These are phyloP conservation scores for Kregervanrija fluxuum DNA, from an alignment of 805 yeast genomes.

Conservation along the genomic window DNA sequence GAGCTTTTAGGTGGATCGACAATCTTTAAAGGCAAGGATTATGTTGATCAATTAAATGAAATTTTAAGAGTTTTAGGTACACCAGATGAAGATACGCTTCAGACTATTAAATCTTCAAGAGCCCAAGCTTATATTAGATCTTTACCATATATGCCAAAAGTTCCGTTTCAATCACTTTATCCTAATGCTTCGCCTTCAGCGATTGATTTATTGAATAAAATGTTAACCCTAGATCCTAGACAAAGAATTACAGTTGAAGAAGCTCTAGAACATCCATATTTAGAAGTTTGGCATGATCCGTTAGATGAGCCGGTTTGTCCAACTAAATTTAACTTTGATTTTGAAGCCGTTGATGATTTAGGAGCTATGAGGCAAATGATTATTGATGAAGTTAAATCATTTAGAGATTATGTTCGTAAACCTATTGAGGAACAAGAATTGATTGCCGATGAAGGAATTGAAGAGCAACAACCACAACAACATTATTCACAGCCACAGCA, in stretches of 20 bases:
- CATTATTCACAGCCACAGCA: conserved; percentile 9
- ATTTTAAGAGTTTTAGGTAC: conserved; percentile 87
- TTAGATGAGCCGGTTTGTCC: conserved; percentile 83
- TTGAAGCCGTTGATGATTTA: conserved; percentile 78
- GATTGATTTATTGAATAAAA: conserved; percentile 64
- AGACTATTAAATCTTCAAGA: conserved; percentile 71
- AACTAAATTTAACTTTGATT: conserved; percentile 76
- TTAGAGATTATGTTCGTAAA: conserved; percentile 69
- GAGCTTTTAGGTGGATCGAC: conserved; percentile 90
- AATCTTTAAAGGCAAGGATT: conserved; percentile 90
- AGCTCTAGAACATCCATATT: conserved; percentile 84
- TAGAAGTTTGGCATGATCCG: conserved; percentile 88
- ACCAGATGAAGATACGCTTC: conserved; percentile 66
- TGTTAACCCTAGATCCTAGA: conserved; percentile 84
- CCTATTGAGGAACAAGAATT: conserved; percentile 10
- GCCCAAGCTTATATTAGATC: conserved; percentile 90
- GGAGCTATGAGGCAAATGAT: conserved; percentile 70
- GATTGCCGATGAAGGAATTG: conserved; percentile 3
- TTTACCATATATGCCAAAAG: conserved; percentile 73
- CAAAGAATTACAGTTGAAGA: conserved; percentile 81
- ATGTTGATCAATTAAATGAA: conserved; percentile 89
- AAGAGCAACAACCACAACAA: conserved; percentile 15
- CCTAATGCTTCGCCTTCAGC: conserved; percentile 88
- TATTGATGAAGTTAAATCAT: conserved; percentile 67
- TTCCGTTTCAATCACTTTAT: conserved; percentile 62